These are phyloP conservation scores for Pseudogymnoascus pannorum DNA, from an alignment of 2,329 filamentous ascomycete genomes.

Conservation along the genomic window DNA sequence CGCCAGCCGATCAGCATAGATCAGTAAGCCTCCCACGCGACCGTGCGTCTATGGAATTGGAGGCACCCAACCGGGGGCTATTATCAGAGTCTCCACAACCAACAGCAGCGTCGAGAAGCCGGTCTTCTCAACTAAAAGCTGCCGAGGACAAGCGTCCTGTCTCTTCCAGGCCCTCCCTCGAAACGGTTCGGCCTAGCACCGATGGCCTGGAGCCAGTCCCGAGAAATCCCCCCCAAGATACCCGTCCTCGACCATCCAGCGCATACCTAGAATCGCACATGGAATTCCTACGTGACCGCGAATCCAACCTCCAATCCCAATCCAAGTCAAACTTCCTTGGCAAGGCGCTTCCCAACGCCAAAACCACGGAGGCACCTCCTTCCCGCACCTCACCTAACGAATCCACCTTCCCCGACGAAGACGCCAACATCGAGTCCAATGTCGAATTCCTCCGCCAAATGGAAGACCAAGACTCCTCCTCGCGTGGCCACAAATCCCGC, in stretches of 20 bases:
- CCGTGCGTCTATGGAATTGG: constrained; percentile 15
- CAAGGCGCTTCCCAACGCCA: constrained; percentile 27
- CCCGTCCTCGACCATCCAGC: constrained; percentile 67
- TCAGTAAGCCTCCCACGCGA: constrained; percentile 40
- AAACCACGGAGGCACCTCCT: constrained; percentile 18
- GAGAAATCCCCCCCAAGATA: constrained; percentile 37
- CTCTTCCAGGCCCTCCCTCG: constrained; percentile 60
- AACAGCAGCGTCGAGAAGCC: constrained; percentile 16
- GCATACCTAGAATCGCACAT: constrained; percentile 76
- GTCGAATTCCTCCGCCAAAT: constrained; percentile 75
- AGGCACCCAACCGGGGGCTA: constrained; percentile 14
- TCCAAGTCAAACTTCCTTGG: constrained; percentile 12
- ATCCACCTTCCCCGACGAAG: constrained; percentile 30
- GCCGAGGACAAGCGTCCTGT: constrained; percentile 32
- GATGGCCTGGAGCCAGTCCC: constrained; percentile 55
- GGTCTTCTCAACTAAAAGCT: constrained; percentile 28
- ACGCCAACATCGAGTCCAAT: constrained; percentile 66
- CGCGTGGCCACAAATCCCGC: constrained; percentile 39
- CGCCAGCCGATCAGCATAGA: constrained; percentile 38
- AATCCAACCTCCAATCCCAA: constrained; percentile 36
- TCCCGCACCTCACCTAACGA: constrained; percentile 33
- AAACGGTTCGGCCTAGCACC: constrained; percentile 57
- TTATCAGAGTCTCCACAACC: constrained; percentile 19
- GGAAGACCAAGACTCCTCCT: constrained; percentile 55
- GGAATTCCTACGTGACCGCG: constrained; percentile 74